Evolutionary conservation across 768 basidiomycete genomes (phyloP).

Genomic region (Boletus reticulatus): DNA sequence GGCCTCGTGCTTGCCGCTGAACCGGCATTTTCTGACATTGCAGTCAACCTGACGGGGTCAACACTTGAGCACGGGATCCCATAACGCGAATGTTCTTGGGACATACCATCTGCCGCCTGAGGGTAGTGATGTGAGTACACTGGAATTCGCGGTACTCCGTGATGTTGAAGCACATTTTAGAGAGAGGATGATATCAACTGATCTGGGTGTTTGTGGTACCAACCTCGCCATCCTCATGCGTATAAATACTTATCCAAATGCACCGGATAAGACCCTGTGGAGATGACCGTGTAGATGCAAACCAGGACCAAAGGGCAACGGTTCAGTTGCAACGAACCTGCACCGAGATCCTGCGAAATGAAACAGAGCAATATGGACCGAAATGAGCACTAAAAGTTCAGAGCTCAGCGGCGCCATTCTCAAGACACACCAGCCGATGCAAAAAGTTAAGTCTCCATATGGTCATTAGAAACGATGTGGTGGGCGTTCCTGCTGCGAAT

Average conservation of each 20-base stretch:
- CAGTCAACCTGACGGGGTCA: slow-evolving; percentile 46
- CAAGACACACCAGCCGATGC: slow-evolving; percentile 5
- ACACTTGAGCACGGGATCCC: not conserved
- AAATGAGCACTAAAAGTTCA: slow-evolving; percentile 8
- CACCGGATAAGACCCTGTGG: slow-evolving; percentile 3
- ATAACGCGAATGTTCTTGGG: not conserved
- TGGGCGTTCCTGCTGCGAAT: slow-evolving; percentile 9
- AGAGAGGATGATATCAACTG: not conserved
- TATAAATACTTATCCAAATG: slow-evolving; percentile 22
- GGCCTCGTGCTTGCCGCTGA: slow-evolving; percentile 37
- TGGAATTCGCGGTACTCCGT: slow-evolving; percentile 31
- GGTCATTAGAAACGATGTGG: slow-evolving; percentile 1
- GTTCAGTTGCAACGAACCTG: slow-evolving; percentile 5
- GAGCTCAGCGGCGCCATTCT: not conserved
- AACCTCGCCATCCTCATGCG: not conserved
- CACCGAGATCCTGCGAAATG: slow-evolving; percentile 14
- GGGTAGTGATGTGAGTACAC: slow-evolving; percentile 32
- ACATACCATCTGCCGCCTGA: slow-evolving; percentile 36
- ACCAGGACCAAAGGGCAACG: not conserved
- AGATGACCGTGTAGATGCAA: slow-evolving; percentile 2
- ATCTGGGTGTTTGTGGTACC: slow-evolving; percentile 1
- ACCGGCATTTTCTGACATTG: slow-evolving; percentile 35
- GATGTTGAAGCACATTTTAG: slow-evolving; percentile 35
- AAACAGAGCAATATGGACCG: slow-evolving; percentile 10
- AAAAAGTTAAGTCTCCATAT: slow-evolving; percentile 11